Evolutionary conservation across 2,329 filamentous ascomycete genomes (phyloP).

Genomic region (Aspergillus bombycis): DNA sequence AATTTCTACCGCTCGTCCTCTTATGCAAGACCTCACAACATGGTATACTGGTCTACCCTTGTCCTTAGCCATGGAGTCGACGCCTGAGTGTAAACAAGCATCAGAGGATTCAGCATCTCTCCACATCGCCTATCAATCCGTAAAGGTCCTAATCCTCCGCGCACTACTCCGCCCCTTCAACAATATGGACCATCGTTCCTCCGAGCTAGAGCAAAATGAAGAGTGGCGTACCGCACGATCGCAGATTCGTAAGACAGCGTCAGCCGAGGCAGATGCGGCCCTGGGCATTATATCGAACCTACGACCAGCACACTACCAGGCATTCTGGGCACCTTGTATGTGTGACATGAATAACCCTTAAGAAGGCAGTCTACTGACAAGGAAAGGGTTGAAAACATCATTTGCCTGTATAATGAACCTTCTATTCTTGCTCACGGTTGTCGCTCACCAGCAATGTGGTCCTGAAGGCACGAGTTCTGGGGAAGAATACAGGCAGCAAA

Average conservation of each 20-base stretch:
- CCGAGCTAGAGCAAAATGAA: not conserved
- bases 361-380: not conserved
- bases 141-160: constrained; percentile 4
- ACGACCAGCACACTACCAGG: constrained; percentile 1
- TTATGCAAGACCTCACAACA: not conserved
- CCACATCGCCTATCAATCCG: constrained; percentile 1
- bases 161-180: constrained; percentile 8
- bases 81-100: not conserved
- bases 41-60: not conserved
- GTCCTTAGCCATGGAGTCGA: not conserved
- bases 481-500: not conserved
- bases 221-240: not conserved
- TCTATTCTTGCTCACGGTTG: not conserved
- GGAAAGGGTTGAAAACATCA: constrained; percentile 5
- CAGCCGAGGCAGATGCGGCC: not conserved
- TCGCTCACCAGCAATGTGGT: not conserved
- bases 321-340: constrained; percentile 8
- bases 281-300: not conserved
- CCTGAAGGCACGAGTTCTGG: not conserved
- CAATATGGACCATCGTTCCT: not conserved
- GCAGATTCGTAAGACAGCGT: not conserved
- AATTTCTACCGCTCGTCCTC: not conserved
- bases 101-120: not conserved
- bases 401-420: constrained; percentile 4
- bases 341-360: not conserved